phyloP scores from a whole-genome alignment of 2,329 filamentous ascomycete species.

The Neurospora crassa region DNA sequence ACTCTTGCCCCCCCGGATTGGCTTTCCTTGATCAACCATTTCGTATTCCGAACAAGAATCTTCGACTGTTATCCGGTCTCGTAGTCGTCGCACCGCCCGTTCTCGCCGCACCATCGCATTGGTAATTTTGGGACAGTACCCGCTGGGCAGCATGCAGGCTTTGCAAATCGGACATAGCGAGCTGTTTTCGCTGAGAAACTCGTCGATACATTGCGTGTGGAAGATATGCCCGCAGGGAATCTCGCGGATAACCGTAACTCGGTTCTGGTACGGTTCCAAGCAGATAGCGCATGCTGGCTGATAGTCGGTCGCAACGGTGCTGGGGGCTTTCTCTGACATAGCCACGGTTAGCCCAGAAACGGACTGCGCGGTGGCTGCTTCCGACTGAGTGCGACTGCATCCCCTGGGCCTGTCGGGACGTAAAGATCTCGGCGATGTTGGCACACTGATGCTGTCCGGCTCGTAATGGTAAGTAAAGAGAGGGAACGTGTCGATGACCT shows the following conservation, averaged over 20 bases:
- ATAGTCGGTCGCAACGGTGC: conserved; percentile 41
- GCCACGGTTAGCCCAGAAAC: not conserved
- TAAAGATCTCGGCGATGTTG: conserved; percentile 28
- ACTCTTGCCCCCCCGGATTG: conserved; percentile 8
- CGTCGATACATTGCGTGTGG: conserved; percentile 84
- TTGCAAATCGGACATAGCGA: conserved; percentile 91
- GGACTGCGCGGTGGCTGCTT: not conserved
- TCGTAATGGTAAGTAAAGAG: conserved; percentile 65
- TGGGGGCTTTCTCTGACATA: conserved; percentile 16
- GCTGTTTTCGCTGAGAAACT: conserved; percentile 67
- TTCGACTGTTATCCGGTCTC: conserved; percentile 41
- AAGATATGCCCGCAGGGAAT: conserved; percentile 88
- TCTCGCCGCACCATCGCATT: conserved; percentile 83
- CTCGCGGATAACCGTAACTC: conserved; percentile 67
- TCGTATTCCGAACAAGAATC: conserved; percentile 17
- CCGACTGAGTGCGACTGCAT: conserved; percentile 5
- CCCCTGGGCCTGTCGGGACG: conserved; percentile 3
- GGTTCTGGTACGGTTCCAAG: conserved; percentile 65
- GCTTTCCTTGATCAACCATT: conserved; percentile 16
- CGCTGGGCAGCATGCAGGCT: conserved; percentile 61
- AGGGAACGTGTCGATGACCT: conserved; percentile 64
- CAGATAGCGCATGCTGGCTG: conserved; percentile 90
- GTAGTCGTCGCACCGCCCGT: conserved; percentile 52
- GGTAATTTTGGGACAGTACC: conserved; percentile 62
- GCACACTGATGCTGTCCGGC: conserved; percentile 28